Percentiles rank a stretch among this genome's conserved stretches.
These are phyloP conservation scores for Pythium dissimile DNA, from an alignment of 352 stramenopile species.

Conservation along the genomic window DNA sequence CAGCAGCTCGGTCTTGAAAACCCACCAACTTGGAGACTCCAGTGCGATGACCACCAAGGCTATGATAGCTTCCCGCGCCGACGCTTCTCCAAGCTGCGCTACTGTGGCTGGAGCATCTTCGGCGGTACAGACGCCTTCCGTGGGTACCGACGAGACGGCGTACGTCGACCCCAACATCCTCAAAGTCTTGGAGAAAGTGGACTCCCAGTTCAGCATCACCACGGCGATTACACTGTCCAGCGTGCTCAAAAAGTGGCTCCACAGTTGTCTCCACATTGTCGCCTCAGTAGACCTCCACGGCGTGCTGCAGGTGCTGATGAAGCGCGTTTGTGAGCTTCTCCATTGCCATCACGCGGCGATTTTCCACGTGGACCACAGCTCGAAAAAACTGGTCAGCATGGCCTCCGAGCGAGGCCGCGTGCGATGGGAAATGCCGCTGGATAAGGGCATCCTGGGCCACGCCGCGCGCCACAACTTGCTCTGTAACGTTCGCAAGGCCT, in stretches of 20 bases:
- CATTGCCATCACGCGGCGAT: conserved; percentile 70
- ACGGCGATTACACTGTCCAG: conserved; percentile 65
- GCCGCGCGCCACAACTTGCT: conserved; percentile 45
- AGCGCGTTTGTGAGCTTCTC: conserved; percentile 57
- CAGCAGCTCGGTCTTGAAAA: background rate
- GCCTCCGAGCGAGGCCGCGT: conserved; percentile 43
- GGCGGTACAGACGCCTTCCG: background rate
- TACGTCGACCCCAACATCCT: conserved; percentile 81
- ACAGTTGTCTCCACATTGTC: conserved; percentile 58
- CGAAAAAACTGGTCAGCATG: conserved; percentile 30
- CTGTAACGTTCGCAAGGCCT: conserved; percentile 60
- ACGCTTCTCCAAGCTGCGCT: background rate
- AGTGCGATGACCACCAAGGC: background rate
- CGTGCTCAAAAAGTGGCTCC: conserved; percentile 75
- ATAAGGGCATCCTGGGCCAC: conserved; percentile 68
- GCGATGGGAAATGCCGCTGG: conserved; percentile 58
- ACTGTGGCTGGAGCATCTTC: background rate
- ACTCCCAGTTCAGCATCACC: conserved; percentile 83
- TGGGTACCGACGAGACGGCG: conserved; percentile 42
- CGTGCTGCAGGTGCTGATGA: conserved; percentile 19
- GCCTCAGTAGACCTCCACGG: conserved; percentile 32
- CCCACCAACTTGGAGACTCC: conserved; percentile 7
- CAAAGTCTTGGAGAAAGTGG: conserved; percentile 78
- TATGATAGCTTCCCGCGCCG: background rate
- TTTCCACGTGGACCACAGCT: conserved; percentile 51